Evolutionary conservation across 257 asterid genomes (phyloP).

Genomic region (Haberlea rhodopensis): DNA sequence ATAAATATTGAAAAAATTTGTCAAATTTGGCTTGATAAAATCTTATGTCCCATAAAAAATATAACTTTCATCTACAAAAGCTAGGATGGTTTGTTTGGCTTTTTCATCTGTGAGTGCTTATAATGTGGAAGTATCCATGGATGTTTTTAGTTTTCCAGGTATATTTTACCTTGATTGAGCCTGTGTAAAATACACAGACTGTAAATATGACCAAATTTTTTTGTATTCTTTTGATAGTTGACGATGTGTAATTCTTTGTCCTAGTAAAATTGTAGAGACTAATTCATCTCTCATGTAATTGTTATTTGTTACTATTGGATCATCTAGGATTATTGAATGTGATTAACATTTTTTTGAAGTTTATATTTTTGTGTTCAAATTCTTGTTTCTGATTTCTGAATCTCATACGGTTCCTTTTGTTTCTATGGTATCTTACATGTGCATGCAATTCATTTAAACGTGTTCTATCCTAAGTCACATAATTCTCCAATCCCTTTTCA

Average conservation of each 20-base stretch:
- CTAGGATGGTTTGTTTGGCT: neutral
- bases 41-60: too few species aligned
- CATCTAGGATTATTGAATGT: neutral
- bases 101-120: neutral
- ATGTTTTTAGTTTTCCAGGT: neutral
- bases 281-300: neutral
- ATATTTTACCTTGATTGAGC: neutral
- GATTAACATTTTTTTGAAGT: neutral
- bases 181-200: neutral
- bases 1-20: too few species aligned
- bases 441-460: too few species aligned
- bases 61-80: too few species aligned
- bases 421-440: too few species aligned
- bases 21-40: too few species aligned
- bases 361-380: too few species aligned
- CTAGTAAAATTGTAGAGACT: neutral
- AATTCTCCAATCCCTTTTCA: too few species aligned
- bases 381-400: too few species aligned
- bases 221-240: neutral
- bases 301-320: too few species aligned
- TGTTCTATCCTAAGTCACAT: too few species aligned
- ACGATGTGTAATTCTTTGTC: neutral
- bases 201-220: neutral
- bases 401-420: too few species aligned
- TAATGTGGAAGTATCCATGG: neutral